phyloP scores from a whole-genome alignment of 768 basidiomycete genomes.

The Tricholoma matsutake region DNA sequence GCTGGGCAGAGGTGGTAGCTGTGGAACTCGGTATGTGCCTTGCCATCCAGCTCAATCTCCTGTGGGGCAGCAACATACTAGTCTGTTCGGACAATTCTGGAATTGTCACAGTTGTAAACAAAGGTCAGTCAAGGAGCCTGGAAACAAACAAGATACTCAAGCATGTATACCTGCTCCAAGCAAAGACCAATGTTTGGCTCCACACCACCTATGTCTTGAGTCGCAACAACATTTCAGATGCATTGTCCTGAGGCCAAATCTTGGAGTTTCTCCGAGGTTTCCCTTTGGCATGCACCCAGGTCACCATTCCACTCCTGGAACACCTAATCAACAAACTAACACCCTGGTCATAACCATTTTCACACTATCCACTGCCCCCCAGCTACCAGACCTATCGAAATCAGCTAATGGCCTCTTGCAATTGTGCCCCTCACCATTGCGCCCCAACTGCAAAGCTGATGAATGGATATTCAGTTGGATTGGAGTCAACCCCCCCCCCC shows the following conservation, averaged over 20 bases:
- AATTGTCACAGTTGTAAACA: too few relatives aligned
- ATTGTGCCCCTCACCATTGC: conserved; percentile 17
- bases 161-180: too few relatives aligned
- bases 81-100: too few relatives aligned
- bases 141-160: too few relatives aligned
- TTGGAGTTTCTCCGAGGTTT: too few relatives aligned
- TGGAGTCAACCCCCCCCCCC: conserved; percentile 27
- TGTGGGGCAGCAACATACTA: background rate
- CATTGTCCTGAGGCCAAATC: too few relatives aligned
- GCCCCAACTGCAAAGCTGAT: conserved; percentile 19
- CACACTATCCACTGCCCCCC: background rate
- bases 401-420: conserved; percentile 2
- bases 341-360: background rate
- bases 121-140: too few relatives aligned
- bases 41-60: background rate
- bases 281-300: background rate
- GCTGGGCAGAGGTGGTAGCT: background rate
- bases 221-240: background rate
- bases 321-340: background rate
- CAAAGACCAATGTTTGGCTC: background rate
- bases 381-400: background rate
- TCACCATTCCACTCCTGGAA: background rate
- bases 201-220: background rate
- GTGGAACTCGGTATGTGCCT: background rate
- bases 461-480: conserved; percentile 30